Base-by-base conservation (phyloP, 371 early-diverging fungal species). In the Circinella umbellata region DNA sequence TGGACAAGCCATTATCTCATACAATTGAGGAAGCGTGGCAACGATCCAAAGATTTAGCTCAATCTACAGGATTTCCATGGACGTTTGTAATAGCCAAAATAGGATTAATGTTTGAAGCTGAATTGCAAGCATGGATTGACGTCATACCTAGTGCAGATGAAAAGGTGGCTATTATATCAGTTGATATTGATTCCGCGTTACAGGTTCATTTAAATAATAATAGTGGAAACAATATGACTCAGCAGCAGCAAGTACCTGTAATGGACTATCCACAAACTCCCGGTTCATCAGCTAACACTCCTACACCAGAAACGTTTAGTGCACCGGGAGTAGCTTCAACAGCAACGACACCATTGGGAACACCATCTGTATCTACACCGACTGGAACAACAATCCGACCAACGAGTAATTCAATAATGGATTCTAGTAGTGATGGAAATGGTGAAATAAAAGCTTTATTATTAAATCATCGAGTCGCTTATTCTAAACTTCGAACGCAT, bases 391-490 rank as follows among this genome's bases (percentile, higher is more conserved):
- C 51, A 4, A n/a, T 51, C 8, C 51, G 51, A 51, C 3, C 74
- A 34, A 63, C 63, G 17, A 36, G n/a, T 13, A 47, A 34, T 46
- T 4, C 34, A 13, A 7, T 18, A 18, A 4, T 57, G 57, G 57
- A 57, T 57, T 1, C 34, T 8, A 42, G 57, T 8, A 53, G 55
- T 64, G 67, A 61, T 48, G 18, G 60, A 9, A 65, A 48, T 63
- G 82, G 81, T 27, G 79, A 80, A 37, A 84, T 86, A 13, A 80
- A 82, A 61, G 80, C 84, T 0, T 66, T 89, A 55, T 62, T 89
- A 14, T 63, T 89, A 36, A 87, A 86, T 60, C 89, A 89, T 64
- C 87, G 89, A 3, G 81, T 86, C 3, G 87, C 89, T 3, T 80
- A 86, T 49, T 83, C 87, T 9, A 74, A 76, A 14, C 74, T 78